These are phyloP conservation scores for Pseudocercospora macadamiae DNA, from an alignment of 2,329 filamentous ascomycete species.

Conservation along the genomic window DNA sequence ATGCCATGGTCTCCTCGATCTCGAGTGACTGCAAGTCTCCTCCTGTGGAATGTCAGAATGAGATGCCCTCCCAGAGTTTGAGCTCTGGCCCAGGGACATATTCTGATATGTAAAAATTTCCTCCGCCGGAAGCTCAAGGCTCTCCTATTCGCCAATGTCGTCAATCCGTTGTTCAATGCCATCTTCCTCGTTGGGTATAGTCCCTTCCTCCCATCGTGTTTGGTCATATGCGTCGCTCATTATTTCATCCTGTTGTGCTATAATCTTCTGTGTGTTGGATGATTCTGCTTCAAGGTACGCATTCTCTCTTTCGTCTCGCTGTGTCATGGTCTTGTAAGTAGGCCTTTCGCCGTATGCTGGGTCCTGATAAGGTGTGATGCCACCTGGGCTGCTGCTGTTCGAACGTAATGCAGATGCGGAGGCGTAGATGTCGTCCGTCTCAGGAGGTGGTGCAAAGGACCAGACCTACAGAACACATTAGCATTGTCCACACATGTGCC, in stretches of 20 bases:
- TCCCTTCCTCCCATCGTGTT: slow-evolving; percentile 1
- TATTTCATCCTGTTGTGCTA: slow-evolving; percentile 9
- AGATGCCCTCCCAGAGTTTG: too few species aligned
- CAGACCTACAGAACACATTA: slow-evolving; percentile 67
- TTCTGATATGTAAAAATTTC: neutral
- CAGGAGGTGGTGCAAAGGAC: slow-evolving; percentile 88
- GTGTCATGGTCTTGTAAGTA: slow-evolving; percentile 19
- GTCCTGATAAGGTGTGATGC: slow-evolving; percentile 34
- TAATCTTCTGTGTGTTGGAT: slow-evolving; percentile 6
- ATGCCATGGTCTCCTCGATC: too few species aligned
- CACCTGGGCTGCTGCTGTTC: slow-evolving; percentile 17
- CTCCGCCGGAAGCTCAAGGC: neutral
- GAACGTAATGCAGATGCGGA: slow-evolving; percentile 20
- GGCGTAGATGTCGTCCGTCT: slow-evolving; percentile 25
- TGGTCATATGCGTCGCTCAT: slow-evolving; percentile 7
- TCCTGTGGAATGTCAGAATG: neutral
- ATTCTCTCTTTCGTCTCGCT: neutral
- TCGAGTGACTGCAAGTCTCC: neutral
- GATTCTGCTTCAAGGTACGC: neutral
- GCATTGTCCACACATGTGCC: too few species aligned
- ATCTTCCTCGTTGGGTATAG: neutral
- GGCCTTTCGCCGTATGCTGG: slow-evolving; percentile 35
- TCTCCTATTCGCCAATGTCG: slow-evolving; percentile 1
- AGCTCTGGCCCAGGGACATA: neutral
- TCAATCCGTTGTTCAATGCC: neutral